A percentile compares a stretch with the other conserved stretches of the same genome.
Conservation (phyloP, 176 grass and related monocot genomes). For the Oryza nivara region DNA sequence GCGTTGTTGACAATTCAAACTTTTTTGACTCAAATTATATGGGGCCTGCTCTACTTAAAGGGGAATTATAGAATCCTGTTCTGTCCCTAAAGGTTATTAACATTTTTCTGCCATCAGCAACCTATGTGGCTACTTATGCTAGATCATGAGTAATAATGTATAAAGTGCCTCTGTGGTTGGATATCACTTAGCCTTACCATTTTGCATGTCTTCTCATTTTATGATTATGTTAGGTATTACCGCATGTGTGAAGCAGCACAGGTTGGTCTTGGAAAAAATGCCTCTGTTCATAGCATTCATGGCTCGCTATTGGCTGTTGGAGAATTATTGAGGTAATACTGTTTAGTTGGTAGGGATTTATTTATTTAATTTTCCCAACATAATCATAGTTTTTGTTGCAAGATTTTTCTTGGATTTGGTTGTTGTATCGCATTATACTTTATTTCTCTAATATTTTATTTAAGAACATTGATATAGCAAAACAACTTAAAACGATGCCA, state of each 20-base stretch:
- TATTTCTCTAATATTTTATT: constrained; percentile 14
- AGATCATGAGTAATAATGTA: background rate
- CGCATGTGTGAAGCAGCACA: constrained; percentile 99
- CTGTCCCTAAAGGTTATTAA: background rate
- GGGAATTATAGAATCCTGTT: background rate
- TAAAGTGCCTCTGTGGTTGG: background rate
- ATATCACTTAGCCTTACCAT: constrained; percentile 4
- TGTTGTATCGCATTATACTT: constrained; percentile 7
- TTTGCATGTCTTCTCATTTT: constrained; percentile 29
- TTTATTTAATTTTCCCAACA: background rate
- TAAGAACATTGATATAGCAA: constrained; percentile 11
- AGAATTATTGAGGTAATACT: constrained; percentile 83
- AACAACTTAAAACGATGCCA: constrained; percentile 17
- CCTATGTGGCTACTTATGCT: background rate
- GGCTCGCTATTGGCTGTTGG: constrained; percentile 96
- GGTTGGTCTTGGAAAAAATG: constrained; percentile 91
- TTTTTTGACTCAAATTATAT: background rate
- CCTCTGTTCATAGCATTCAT: constrained; percentile 98
- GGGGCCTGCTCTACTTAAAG: background rate
- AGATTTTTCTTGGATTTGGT: constrained; percentile 21
- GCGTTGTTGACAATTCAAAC: background rate
- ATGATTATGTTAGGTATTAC: constrained; percentile 72
- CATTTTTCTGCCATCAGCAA: constrained; percentile 14
- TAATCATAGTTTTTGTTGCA: background rate
- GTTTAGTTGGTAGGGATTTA: constrained; percentile 21